Base-by-base conservation (phyloP, 1,284 basidiomycete species). In the Ustilago hordei region DNA sequence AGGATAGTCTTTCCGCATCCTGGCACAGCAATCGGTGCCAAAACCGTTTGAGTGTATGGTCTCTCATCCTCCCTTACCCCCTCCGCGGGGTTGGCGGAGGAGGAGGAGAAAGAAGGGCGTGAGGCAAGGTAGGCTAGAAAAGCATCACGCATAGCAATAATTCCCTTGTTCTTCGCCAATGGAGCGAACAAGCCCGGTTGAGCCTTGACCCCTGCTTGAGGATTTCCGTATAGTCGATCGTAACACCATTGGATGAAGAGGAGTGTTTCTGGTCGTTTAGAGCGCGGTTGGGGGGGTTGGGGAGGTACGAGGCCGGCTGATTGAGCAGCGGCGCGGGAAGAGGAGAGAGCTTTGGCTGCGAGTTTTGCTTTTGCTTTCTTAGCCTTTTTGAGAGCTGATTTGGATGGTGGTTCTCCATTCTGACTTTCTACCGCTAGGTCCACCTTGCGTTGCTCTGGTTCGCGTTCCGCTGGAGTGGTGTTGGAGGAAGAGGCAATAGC, bases 1-100 rank as follows among this genome's bases (percentile, higher is more conserved):
- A 99, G 88, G 0, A 92, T 88, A 0, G 97, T 99, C 89, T 99
- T 99, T 92, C 95, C 96, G 84, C 92, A 94, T 3, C 96, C 95
- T 28, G 95, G 96, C 50, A 98, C 90, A 3, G 95, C 95, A 19
- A 98, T 87, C 0, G 97, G 95, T 0, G 95, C 89, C 62, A 99
- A 90, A 63, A 98, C 88, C 0, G 92, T 94, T 87, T 95, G 95
- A n/a, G 88, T 89, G 72, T 90, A 92, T 75, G 64, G 74, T 0
- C 87, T 85, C 13, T 81, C 70, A 59, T 71, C 60, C 43, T 38
- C 12, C 39, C 61, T 63, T 34, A 15, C 39, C 36, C 55, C 54
- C 73, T 64, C 50, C 39, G 41, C n/a, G 28, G 53, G 64, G 66
- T 67, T 32, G 11, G 55, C 23, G 19, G 23, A 34, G 12, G n/a